Conservation (phyloP, 495 filamentous ascomycete species). For the Penicillium roqueforti region DNA sequence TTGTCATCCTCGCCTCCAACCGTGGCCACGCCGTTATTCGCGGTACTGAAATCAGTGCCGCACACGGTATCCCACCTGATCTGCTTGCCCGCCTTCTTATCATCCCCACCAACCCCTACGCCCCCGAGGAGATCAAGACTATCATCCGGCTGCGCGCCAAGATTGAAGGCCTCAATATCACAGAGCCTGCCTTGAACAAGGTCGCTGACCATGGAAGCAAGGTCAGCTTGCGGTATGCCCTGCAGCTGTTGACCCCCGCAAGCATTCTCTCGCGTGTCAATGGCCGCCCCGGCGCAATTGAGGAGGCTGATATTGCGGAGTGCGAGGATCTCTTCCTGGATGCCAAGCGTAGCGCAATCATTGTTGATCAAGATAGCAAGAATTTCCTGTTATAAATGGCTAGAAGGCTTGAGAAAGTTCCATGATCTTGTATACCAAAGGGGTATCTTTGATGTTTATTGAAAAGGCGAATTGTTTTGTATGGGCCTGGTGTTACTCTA, state of each 20-base stretch:
- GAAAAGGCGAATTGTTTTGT: slow-evolving; percentile 30
- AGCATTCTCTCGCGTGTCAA: slow-evolving; percentile 66
- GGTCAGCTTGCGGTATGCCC: slow-evolving; percentile 84
- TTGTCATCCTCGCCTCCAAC: slow-evolving; percentile 96
- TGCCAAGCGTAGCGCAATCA: slow-evolving; percentile 72
- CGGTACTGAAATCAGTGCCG: slow-evolving; percentile 75
- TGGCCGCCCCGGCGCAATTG: slow-evolving; percentile 65
- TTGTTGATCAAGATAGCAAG: slow-evolving; percentile 61
- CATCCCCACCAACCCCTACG: slow-evolving; percentile 85
- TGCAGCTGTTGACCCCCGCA: slow-evolving; percentile 89
- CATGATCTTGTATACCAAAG: slow-evolving; percentile 30
- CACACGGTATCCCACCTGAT: slow-evolving; percentile 91
- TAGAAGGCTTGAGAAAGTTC: slow-evolving; percentile 9
- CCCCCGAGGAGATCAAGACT: slow-evolving; percentile 76
- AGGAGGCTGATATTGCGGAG: slow-evolving; percentile 78
- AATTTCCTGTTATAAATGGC: slow-evolving; percentile 53
- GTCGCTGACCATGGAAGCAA: slow-evolving; percentile 78
- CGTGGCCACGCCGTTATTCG: slow-evolving; percentile 86
- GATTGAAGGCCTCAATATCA: slow-evolving; percentile 75
- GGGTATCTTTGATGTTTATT: slow-evolving; percentile 22
- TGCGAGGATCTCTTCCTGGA: slow-evolving; percentile 89
- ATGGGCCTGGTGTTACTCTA: slow-evolving; percentile 26
- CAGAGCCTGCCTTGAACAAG: slow-evolving; percentile 78
- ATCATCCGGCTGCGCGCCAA: slow-evolving; percentile 80
- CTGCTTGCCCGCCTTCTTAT: slow-evolving; percentile 90